Conservation (phyloP, 306 rosid genomes). For the Carpinus fangiana region DNA sequence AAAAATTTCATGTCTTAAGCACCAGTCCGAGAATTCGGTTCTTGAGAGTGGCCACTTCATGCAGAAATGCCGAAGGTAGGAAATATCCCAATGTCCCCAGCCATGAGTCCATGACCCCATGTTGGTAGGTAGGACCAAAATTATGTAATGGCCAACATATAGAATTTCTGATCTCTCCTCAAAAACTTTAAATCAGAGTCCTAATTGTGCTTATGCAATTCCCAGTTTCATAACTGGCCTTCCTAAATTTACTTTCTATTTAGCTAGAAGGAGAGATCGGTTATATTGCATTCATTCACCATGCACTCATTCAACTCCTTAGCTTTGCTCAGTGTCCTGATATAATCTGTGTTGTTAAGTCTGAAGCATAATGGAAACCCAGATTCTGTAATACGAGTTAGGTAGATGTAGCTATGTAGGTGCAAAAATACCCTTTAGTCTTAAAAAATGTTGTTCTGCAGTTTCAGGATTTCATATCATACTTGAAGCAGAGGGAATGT, state of each 20-base stretch:
- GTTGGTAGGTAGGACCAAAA: not conserved
- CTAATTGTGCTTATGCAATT: not conserved
- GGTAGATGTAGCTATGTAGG: not conserved
- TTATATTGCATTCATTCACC: not conserved
- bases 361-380: not conserved
- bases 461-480: slow-evolving; percentile 92
- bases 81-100: not conserved
- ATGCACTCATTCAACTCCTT: not conserved
- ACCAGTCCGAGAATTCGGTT: not conserved
- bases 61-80: slow-evolving; percentile 6
- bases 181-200: not conserved
- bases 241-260: not conserved
- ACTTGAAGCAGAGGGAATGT: slow-evolving; percentile 96
- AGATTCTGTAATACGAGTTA: not conserved
- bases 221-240: not conserved
- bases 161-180: not conserved
- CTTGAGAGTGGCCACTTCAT: not conserved
- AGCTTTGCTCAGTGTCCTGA: not conserved
- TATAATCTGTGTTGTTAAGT: not conserved
- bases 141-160: not conserved
- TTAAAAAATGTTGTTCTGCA: slow-evolving; percentile 36
- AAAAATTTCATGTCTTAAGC: not conserved
- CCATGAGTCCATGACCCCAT: not conserved
- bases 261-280: not conserved
- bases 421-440: slow-evolving; percentile 25